phyloP scores from a whole-genome alignment of 2,329 filamentous ascomycete species.

The Capronia coronata region DNA sequence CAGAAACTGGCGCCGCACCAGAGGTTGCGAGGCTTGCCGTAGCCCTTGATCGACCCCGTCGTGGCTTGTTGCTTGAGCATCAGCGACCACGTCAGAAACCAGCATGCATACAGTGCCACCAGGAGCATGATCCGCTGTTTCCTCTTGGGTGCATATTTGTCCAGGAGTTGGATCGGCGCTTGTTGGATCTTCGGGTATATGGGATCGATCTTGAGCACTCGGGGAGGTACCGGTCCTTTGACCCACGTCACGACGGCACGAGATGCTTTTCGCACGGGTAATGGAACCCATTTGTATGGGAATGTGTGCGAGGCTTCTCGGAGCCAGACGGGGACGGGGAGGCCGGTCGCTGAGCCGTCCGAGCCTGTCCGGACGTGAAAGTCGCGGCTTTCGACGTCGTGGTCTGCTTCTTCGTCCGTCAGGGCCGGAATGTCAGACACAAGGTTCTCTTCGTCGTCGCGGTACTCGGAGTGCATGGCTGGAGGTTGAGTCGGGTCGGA shows the following conservation, averaged over 20 bases:
- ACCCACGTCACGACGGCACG: constrained; percentile 42
- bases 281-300: constrained; percentile 44
- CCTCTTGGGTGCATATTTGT: constrained; percentile 42
- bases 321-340: constrained; percentile 42
- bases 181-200: constrained; percentile 44
- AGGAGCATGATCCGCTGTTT: constrained; percentile 42
- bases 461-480: constrained; percentile 15
- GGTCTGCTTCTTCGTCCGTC: constrained; percentile 33
- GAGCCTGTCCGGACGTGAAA: constrained; percentile 27
- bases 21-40: constrained; percentile 41
- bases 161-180: constrained; percentile 40
- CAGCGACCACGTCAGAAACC: constrained; percentile 44
- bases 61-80: constrained; percentile 42
- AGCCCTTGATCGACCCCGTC: constrained; percentile 44
- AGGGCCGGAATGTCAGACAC: constrained; percentile 29
- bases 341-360: constrained; percentile 17
- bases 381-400: constrained; percentile 35
- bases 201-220: constrained; percentile 41
- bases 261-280: constrained; percentile 40
- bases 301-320: constrained; percentile 44
- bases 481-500: not conserved
- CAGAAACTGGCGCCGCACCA: constrained; percentile 44
- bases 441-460: constrained; percentile 25
- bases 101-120: constrained; percentile 39
- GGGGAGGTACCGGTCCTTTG: constrained; percentile 44